Evolutionary conservation across 2,329 filamentous ascomycete genomes (phyloP).

Genomic region (Knufia fluminis): DNA sequence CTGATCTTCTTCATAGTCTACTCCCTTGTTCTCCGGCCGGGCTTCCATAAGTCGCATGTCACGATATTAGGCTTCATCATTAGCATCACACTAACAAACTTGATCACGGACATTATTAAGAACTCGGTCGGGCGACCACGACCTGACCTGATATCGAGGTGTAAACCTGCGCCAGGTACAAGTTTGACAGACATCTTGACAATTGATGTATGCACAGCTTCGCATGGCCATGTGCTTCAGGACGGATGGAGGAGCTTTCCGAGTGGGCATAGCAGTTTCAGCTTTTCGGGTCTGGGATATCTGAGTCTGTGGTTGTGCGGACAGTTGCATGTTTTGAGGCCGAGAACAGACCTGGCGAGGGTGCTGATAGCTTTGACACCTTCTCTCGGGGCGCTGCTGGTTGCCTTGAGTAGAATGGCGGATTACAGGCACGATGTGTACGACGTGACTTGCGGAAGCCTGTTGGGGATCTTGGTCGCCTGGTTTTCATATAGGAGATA

Average conservation of each 20-base stretch:
- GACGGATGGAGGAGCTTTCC: constrained; percentile 60
- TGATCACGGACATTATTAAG: constrained; percentile 86
- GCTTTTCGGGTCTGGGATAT: constrained; percentile 53
- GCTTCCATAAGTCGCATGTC: constrained; percentile 72
- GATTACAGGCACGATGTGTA: constrained; percentile 58
- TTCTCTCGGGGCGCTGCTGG: constrained; percentile 48
- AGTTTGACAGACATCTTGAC: constrained; percentile 45
- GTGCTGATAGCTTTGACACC: constrained; percentile 48
- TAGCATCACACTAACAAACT: constrained; percentile 63
- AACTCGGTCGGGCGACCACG: constrained; percentile 75
- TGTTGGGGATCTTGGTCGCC: constrained; percentile 46
- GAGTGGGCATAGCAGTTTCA: constrained; percentile 53
- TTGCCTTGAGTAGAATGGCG: constrained; percentile 53
- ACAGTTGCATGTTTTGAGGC: constrained; percentile 51
- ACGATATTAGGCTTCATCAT: constrained; percentile 73
- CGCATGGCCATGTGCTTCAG: constrained; percentile 47
- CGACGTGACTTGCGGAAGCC: constrained; percentile 49
- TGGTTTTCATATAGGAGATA: constrained; percentile 53
- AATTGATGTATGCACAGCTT: constrained; percentile 39
- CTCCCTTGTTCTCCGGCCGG: constrained; percentile 53
- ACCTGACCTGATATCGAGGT: constrained; percentile 81
- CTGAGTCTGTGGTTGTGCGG: constrained; percentile 41
- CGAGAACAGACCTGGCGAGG: constrained; percentile 47
- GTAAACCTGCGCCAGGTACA: constrained; percentile 57
- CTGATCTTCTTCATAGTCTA: constrained; percentile 56